Percentiles rank a stretch among this genome's conserved stretches.
Evolutionary conservation across 2,329 filamentous ascomycete species (phyloP).

Genomic region (Davidsoniella australis): DNA sequence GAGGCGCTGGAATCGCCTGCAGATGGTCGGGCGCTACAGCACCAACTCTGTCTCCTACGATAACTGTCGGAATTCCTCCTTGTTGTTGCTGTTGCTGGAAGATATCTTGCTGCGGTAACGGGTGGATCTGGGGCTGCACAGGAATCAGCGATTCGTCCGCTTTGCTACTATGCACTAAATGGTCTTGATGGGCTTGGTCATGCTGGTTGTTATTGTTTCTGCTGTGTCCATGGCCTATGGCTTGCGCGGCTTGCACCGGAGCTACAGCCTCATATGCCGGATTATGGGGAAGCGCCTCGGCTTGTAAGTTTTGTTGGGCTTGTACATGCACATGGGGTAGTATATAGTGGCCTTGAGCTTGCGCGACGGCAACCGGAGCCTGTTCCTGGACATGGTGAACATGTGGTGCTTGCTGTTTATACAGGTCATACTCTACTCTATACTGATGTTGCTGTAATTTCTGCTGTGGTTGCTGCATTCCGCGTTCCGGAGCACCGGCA

Average conservation of each 20-base stretch:
- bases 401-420: neutral
- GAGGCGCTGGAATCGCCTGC: neutral
- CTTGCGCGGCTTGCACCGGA: neutral
- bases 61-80: too few species aligned
- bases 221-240: too few species aligned
- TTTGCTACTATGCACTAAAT: neutral
- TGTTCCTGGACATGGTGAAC: neutral
- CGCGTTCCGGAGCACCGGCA: conserved; percentile 1
- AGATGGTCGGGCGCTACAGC: too few species aligned
- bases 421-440: neutral
- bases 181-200: neutral
- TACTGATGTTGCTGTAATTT: neutral
- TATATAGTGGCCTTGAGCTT: neutral
- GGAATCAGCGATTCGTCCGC: conserved; percentile 1
- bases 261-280: neutral
- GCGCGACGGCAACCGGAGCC: neutral
- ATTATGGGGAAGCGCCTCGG: neutral
- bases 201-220: conserved; percentile 1
- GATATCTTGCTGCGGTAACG: neutral
- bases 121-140: conserved; percentile 3
- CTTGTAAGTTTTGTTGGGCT: neutral
- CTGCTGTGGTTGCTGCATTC: conserved; percentile 1
- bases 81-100: neutral
- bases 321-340: neutral
- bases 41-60: too few species aligned